Conservation (phyloP, 441 rosid species). For the Adansonia gregorii region DNA sequence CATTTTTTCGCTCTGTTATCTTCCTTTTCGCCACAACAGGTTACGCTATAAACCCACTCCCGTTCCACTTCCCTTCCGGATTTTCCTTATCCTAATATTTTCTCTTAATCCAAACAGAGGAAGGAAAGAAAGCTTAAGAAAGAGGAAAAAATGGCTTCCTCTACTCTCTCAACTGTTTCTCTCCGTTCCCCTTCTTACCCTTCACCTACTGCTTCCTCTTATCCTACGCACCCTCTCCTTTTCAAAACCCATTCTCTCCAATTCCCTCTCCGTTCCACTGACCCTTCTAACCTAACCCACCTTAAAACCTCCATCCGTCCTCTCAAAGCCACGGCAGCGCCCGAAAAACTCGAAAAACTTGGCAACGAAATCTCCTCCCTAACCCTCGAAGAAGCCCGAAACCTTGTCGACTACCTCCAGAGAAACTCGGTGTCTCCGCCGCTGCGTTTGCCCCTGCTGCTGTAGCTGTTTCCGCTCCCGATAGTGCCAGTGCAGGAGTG, state of each 20-base stretch:
- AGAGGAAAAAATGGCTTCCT: slow-evolving; percentile 42
- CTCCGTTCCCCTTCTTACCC: slow-evolving; percentile 36
- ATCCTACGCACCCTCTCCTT: slow-evolving; percentile 25
- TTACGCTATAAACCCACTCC: no score
- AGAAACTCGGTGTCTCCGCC: slow-evolving; percentile 80
- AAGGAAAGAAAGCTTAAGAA: background rate
- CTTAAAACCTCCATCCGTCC: slow-evolving; percentile 54
- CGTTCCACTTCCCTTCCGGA: no score
- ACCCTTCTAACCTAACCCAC: slow-evolving; percentile 38
- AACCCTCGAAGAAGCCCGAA: slow-evolving; percentile 77
- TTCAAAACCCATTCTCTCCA: slow-evolving; percentile 38
- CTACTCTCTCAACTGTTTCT: slow-evolving; percentile 44
- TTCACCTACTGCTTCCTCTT: slow-evolving; percentile 29
- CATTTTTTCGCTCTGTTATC: slow-evolving; percentile 10
- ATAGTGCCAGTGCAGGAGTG: slow-evolving; percentile 36
- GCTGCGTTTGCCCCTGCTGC: slow-evolving; percentile 71
- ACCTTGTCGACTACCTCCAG: slow-evolving; percentile 86
- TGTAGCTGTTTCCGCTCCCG: slow-evolving; percentile 49
- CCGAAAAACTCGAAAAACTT: slow-evolving; percentile 75
- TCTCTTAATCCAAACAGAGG: background rate
- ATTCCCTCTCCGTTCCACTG: slow-evolving; percentile 26
- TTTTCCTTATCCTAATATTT: background rate
- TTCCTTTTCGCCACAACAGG: no score
- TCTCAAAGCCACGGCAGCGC: slow-evolving; percentile 60
- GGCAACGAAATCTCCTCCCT: slow-evolving; percentile 69